These are phyloP conservation scores for Oryza glaberrima DNA, from an alignment of 176 grass and related monocot species.

Conservation along the genomic window DNA sequence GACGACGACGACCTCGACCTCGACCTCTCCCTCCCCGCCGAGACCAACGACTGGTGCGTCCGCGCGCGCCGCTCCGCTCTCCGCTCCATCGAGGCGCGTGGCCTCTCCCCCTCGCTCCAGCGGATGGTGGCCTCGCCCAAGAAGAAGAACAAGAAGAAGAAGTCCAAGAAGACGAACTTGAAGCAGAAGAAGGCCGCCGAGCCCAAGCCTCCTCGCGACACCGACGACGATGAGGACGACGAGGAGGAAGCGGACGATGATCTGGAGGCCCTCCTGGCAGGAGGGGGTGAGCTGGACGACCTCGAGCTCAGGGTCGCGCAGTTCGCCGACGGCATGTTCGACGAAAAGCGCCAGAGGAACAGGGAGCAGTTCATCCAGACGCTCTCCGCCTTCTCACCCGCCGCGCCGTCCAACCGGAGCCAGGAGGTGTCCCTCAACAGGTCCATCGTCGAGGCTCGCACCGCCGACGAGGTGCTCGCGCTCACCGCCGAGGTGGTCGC, in stretches of 20 bases:
- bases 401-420: slow-evolving; percentile 72
- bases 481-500: slow-evolving; percentile 58
- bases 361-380: slow-evolving; percentile 71
- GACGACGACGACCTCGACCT: neutral
- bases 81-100: slow-evolving; percentile 74
- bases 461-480: slow-evolving; percentile 78
- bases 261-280: neutral
- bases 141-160: slow-evolving; percentile 52
- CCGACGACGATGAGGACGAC: slow-evolving; percentile 4
- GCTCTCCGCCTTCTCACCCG: slow-evolving; percentile 70
- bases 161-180: neutral
- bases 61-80: slow-evolving; percentile 72
- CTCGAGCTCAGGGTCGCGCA: slow-evolving; percentile 55
- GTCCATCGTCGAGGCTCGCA: slow-evolving; percentile 70
- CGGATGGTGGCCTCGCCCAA: slow-evolving; percentile 76
- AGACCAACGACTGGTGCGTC: slow-evolving; percentile 80
- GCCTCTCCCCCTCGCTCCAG: slow-evolving; percentile 53
- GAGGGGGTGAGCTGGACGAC: slow-evolving; percentile 1
- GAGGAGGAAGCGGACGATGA: slow-evolving; percentile 51
- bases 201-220: slow-evolving; percentile 7
- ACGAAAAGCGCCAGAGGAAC: slow-evolving; percentile 67
- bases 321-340: slow-evolving; percentile 79
- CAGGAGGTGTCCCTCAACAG: slow-evolving; percentile 83
- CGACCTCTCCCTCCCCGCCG: slow-evolving; percentile 35
- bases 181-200: slow-evolving; percentile 20